These are phyloP conservation scores for Lactarius hengduanensis DNA, from an alignment of 768 basidiomycete genomes.

Conservation along the genomic window DNA sequence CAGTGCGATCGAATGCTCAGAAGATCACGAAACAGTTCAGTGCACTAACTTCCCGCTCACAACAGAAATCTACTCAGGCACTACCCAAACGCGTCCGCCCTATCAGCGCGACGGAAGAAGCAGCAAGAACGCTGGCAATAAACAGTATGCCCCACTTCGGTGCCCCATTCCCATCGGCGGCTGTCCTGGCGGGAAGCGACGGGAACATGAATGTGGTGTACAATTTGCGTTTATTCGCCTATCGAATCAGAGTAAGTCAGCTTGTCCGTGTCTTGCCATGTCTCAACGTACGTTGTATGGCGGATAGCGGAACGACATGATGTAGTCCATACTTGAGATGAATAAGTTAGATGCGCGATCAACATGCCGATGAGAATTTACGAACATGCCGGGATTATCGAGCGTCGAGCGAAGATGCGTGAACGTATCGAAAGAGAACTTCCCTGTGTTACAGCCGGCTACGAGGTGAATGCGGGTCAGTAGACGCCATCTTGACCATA, in stretches of 20 bases:
- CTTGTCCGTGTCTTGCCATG: neutral
- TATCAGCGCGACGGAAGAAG: conserved; percentile 32
- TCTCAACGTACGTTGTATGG: conserved; percentile 38
- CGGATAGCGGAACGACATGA: conserved; percentile 39
- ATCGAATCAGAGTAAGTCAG: conserved; percentile 2
- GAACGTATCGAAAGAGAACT: conserved; percentile 74
- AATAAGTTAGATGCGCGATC: neutral
- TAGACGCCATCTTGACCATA: conserved; percentile 1
- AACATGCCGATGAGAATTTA: neutral
- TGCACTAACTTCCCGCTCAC: neutral
- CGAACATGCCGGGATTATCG: conserved; percentile 43
- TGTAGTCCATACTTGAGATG: conserved; percentile 35
- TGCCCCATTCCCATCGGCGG: conserved; percentile 16
- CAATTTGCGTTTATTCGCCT: conserved; percentile 33
- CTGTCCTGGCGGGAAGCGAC: conserved; percentile 47
- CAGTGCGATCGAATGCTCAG: neutral
- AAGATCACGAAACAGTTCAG: neutral
- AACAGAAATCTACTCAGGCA: neutral
- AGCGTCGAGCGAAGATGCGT: conserved; percentile 66
- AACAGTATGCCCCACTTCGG: conserved; percentile 33
- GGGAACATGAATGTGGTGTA: conserved; percentile 32
- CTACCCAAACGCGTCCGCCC: conserved; percentile 8
- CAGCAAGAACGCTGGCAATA: conserved; percentile 45
- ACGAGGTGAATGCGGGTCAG: neutral
- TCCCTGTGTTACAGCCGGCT: conserved; percentile 73